These are phyloP conservation scores for Eutypella sp. DNA, from an alignment of 2,329 filamentous ascomycete species.

Conservation along the genomic window DNA sequence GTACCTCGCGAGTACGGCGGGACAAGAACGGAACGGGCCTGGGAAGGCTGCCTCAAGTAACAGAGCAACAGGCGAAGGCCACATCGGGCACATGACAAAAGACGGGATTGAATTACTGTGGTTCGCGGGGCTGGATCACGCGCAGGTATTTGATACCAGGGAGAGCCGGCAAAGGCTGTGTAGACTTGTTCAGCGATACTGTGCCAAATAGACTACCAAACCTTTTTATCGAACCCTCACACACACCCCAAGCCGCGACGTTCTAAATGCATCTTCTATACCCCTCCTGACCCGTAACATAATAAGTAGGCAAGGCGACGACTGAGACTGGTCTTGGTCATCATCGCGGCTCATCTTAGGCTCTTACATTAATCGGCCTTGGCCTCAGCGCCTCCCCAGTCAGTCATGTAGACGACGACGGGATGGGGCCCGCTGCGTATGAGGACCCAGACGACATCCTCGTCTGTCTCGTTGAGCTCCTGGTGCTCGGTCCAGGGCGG, in stretches of 20 bases:
- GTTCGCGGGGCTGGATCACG: conserved; percentile 59
- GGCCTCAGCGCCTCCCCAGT: conserved; percentile 52
- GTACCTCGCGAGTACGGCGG: conserved; percentile 8
- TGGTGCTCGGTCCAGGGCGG: conserved; percentile 69
- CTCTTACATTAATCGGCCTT: conserved; percentile 20
- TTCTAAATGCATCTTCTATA: background rate
- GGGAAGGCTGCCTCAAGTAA: conserved; percentile 22
- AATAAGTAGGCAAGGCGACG: conserved; percentile 1
- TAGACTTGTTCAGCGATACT: conserved; percentile 24
- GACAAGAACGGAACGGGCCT: conserved; percentile 12
- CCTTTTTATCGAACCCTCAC: background rate
- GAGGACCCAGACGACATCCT: conserved; percentile 59
- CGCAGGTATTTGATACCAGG: conserved; percentile 50
- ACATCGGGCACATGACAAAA: conserved; percentile 15
- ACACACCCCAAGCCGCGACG: no score
- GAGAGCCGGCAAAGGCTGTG: conserved; percentile 18
- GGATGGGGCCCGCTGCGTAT: conserved; percentile 57
- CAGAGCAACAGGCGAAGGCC: conserved; percentile 3
- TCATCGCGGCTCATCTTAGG: background rate
- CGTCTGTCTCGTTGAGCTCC: conserved; percentile 59
- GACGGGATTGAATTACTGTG: conserved; percentile 53
- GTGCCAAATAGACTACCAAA: conserved; percentile 15
- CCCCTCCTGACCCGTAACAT: background rate
- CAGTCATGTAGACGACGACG: conserved; percentile 56
- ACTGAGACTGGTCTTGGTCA: no score